Evolutionary conservation across 2,329 filamentous ascomycete species (phyloP).

Genomic region (Parasarocladium wereldwijsianum): DNA sequence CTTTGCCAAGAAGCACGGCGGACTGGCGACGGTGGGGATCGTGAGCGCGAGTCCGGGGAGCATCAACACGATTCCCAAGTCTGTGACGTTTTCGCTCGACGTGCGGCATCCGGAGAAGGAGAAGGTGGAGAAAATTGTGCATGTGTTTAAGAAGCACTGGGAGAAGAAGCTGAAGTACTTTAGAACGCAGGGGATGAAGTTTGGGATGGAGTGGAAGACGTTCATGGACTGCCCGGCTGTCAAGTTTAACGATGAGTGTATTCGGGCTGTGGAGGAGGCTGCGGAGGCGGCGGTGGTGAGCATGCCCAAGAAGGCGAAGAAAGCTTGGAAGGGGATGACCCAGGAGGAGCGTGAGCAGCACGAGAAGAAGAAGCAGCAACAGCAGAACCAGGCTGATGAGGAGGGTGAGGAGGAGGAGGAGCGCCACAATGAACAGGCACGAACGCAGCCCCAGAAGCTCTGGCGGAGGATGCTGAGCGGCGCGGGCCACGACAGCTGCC

Average conservation of each 20-base stretch:
- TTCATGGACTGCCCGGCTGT: constrained; percentile 46
- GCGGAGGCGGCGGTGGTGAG: constrained; percentile 27
- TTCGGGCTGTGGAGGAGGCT: constrained; percentile 45
- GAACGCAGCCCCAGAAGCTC: too few species aligned
- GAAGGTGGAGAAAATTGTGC: constrained; percentile 35
- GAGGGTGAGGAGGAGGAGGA: too few species aligned
- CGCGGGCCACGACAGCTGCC: constrained; percentile 23
- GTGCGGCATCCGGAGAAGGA: constrained; percentile 43
- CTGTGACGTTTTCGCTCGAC: constrained; percentile 53
- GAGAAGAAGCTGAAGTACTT: too few species aligned
- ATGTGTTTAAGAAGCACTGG: too few species aligned
- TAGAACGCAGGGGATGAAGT: too few species aligned
- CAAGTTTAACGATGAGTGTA: constrained; percentile 51
- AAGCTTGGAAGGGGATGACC: too few species aligned
- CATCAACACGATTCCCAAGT: constrained; percentile 57
- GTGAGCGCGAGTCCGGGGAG: constrained; percentile 37
- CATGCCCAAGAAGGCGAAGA: too few species aligned
- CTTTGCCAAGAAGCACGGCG: constrained; percentile 12
- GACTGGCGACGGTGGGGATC: constrained; percentile 17
- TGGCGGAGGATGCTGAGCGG: constrained; percentile 20
- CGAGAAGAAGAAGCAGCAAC: too few species aligned
- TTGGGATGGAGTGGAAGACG: constrained; percentile 40
- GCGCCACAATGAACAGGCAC: too few species aligned
- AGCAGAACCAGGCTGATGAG: too few species aligned
- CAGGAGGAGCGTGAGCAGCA: too few species aligned